These are phyloP conservation scores for Backusella circina DNA, from an alignment of 192 early-diverging fungal genomes.

Conservation along the genomic window DNA sequence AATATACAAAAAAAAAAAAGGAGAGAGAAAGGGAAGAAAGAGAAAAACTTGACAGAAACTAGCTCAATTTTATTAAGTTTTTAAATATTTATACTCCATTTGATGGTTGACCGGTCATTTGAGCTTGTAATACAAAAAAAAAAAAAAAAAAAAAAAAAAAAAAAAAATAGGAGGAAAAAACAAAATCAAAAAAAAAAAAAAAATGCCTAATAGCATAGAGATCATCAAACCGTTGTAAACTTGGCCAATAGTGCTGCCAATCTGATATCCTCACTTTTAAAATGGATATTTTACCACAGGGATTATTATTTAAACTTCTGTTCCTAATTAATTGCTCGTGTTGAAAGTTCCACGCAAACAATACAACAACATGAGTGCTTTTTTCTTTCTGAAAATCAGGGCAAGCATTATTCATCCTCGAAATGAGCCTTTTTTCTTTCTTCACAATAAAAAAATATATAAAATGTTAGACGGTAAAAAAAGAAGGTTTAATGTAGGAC, in stretches of 20 bases:
- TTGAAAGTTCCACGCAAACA: not conserved
- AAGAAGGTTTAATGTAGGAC: not conserved
- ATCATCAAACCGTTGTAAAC: not conserved
- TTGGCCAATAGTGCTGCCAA: not conserved
- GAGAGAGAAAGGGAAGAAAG: not conserved
- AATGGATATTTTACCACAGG: not conserved
- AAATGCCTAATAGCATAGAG: not conserved
- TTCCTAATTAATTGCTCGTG: conserved; percentile 3
- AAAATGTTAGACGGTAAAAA: not conserved
- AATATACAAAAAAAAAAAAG: not conserved
- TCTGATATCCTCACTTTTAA: not conserved
- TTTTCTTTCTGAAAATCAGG: not conserved
- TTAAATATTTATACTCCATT: not conserved
- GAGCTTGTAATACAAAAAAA: not conserved
- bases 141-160: not conserved
- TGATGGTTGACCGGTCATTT: no score
- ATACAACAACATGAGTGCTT: not conserved
- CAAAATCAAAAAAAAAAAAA: not conserved
- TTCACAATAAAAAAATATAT: not conserved
- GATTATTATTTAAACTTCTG: not conserved
- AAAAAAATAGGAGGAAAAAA: not conserved
- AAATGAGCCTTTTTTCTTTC: not conserved
- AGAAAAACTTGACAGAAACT: not conserved
- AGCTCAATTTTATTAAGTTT: not conserved
- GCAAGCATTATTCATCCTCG: not conserved